These are phyloP conservation scores for Tolypocladium guangdongense DNA, from an alignment of 2,329 filamentous ascomycete species.

Conservation along the genomic window DNA sequence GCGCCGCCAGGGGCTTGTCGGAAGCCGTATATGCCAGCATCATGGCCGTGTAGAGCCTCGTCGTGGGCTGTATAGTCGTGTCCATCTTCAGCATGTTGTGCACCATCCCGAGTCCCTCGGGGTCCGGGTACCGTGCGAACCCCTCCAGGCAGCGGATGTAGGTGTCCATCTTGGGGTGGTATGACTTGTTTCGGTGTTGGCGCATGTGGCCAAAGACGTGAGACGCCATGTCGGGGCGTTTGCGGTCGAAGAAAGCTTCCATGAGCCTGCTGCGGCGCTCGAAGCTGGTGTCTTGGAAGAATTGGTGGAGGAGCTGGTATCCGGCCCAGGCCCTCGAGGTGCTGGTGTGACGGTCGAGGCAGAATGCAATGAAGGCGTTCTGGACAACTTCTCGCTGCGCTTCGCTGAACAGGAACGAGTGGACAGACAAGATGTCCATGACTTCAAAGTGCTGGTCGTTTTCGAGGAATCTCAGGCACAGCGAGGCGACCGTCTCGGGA, in stretches of 20 bases:
- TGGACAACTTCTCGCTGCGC: constrained; percentile 58
- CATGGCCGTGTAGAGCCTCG: constrained; percentile 67
- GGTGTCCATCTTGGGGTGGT: constrained; percentile 59
- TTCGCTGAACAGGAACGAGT: constrained; percentile 59
- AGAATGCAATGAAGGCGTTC: constrained; percentile 56
- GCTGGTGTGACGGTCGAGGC: constrained; percentile 49
- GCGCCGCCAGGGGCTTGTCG: constrained; percentile 52
- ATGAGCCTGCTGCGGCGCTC: constrained; percentile 61
- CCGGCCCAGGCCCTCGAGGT: constrained; percentile 54
- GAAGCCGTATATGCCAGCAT: constrained; percentile 77
- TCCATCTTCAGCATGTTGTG: constrained; percentile 96
- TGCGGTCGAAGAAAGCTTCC: constrained; percentile 68
- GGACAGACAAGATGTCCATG: constrained; percentile 69
- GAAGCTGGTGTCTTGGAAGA: constrained; percentile 55
- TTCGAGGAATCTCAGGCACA: constrained; percentile 65
- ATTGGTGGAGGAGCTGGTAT: constrained; percentile 55
- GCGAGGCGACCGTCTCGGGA: constrained; percentile 59
- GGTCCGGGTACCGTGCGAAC: constrained; percentile 43
- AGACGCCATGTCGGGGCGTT: constrained; percentile 72
- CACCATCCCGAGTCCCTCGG: constrained; percentile 59
- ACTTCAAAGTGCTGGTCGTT: constrained; percentile 70
- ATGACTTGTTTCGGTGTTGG: constrained; percentile 50
- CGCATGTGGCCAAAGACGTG: constrained; percentile 92
- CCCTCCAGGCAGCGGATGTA: constrained; percentile 74
- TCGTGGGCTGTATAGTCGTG: constrained; percentile 64